These are phyloP conservation scores for Scleromitrula shiraiana DNA, from an alignment of 2,329 filamentous ascomycete species.

Conservation along the genomic window DNA sequence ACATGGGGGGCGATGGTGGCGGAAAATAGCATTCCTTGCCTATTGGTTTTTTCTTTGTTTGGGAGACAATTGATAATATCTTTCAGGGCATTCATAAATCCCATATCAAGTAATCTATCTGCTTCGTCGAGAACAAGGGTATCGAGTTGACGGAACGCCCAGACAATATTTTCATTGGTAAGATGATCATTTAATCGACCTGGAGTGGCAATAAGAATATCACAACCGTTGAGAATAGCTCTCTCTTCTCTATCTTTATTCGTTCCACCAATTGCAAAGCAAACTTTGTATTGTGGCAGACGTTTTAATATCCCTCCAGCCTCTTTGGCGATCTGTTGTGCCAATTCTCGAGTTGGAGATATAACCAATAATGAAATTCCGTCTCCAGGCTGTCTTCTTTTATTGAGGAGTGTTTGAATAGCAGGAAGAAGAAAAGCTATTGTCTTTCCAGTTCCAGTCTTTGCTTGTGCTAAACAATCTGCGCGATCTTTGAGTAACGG, in stretches of 20 bases:
- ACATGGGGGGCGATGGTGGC: constrained; percentile 85
- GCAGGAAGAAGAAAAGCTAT: constrained; percentile 84
- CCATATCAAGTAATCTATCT: constrained; percentile 97
- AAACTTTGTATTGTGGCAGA: constrained; percentile 39
- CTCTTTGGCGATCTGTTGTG: constrained; percentile 73
- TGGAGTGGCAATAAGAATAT: constrained; percentile 84
- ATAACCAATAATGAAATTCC: constrained; percentile 60
- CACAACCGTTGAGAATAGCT: constrained; percentile 68
- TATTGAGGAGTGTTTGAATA: constrained; percentile 58
- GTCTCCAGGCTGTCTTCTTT: constrained; percentile 25
- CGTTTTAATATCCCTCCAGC: constrained; percentile 40
- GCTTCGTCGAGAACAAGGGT: constrained; percentile 95
- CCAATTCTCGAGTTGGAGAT: constrained; percentile 74
- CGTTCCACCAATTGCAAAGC: constrained; percentile 87
- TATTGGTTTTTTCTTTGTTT: constrained; percentile 49
- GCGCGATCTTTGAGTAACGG: constrained; percentile 63
- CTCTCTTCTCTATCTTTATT: constrained; percentile 62
- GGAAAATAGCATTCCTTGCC: constrained; percentile 92
- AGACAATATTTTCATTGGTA: constrained; percentile 43
- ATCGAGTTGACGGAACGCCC: constrained; percentile 54
- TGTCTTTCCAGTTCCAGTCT: constrained; percentile 95
- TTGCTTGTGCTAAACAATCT: constrained; percentile 78
- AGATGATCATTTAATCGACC: constrained; percentile 74
- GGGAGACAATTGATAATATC: constrained; percentile 58
- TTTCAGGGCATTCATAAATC: constrained; percentile 59